Percentiles rank a stretch among this genome's conserved stretches.
Conservation (phyloP, 306 rosid genomes). For the Prunus padus region DNA sequence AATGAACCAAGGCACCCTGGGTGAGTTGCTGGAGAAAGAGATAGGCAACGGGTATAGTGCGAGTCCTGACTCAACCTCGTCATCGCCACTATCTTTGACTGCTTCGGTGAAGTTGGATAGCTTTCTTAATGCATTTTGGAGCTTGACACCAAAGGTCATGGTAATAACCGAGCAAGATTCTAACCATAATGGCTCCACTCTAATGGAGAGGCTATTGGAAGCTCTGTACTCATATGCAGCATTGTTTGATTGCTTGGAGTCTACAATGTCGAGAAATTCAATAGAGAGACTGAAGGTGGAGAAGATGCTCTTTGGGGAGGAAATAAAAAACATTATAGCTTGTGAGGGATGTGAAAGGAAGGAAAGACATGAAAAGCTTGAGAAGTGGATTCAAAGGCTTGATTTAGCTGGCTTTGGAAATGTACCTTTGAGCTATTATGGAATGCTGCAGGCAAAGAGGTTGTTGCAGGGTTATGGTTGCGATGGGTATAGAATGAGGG, state of each 20-base stretch:
- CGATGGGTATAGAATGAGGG: conserved; percentile 79
- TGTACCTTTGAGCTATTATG: conserved; percentile 62
- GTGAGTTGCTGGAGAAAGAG: conserved; percentile 71
- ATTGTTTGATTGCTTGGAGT: conserved; percentile 82
- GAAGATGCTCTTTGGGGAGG: conserved; percentile 87
- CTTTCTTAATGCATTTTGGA: conserved; percentile 75
- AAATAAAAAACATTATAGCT: conserved; percentile 81
- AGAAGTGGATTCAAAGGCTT: conserved; percentile 71
- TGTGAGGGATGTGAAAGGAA: conserved; percentile 86
- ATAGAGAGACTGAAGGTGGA: conserved; percentile 78
- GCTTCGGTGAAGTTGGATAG: conserved; percentile 47
- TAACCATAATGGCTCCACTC: conserved; percentile 70
- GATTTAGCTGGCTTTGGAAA: conserved; percentile 65
- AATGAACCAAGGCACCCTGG: conserved; percentile 49
- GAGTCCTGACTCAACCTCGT: conserved; percentile 71
- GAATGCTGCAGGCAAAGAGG: conserved; percentile 65
- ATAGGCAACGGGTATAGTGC: conserved; percentile 54
- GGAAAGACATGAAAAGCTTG: conserved; percentile 81
- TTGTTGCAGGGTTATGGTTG: conserved; percentile 70
- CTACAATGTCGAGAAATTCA: conserved; percentile 69
- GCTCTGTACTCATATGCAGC: conserved; percentile 83
- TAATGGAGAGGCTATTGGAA: conserved; percentile 81
- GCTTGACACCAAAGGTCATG: conserved; percentile 75
- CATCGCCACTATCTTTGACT: conserved; percentile 48
- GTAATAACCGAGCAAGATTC: conserved; percentile 80